These are phyloP conservation scores for Geotrichum bryndzae DNA, from an alignment of 1,139 yeast species.

Conservation along the genomic window DNA sequence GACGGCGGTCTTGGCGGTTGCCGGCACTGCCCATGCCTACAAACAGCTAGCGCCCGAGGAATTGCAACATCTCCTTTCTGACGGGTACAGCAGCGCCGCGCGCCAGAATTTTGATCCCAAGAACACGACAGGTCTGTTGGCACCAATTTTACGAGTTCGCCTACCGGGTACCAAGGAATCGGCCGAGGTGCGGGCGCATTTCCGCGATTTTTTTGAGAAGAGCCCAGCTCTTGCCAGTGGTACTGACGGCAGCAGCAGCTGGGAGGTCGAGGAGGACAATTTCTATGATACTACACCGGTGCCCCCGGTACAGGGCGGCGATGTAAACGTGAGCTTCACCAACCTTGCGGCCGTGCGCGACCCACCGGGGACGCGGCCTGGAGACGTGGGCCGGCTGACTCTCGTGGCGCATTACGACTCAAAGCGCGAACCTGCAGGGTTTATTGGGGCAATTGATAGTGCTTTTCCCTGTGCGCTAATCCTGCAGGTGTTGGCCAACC, in stretches of 20 bases:
- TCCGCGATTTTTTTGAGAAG: constrained; percentile 27
- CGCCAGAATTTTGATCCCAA: constrained; percentile 13
- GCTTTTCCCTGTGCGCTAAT: constrained; percentile 53
- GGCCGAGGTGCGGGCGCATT: constrained; percentile 37
- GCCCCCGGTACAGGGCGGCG: constrained; percentile 6
- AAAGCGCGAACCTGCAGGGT: constrained; percentile 45
- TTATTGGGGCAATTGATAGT: constrained; percentile 54
- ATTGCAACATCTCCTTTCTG: neutral
- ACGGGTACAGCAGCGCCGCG: neutral
- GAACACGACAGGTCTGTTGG: constrained; percentile 27
- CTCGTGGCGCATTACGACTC: constrained; percentile 55
- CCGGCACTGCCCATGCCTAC: neutral
- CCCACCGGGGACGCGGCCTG: constrained; percentile 26
- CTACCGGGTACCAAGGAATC: constrained; percentile 45
- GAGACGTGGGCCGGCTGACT: constrained; percentile 35
- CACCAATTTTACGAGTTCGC: constrained; percentile 37
- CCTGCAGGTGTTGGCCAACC: constrained; percentile 40
- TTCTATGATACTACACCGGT: constrained; percentile 39
- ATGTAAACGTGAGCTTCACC: constrained; percentile 38
- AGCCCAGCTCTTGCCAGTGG: neutral
- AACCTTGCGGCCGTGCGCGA: constrained; percentile 41
- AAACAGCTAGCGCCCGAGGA: neutral
- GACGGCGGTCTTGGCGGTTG: neutral
- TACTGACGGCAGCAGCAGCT: constrained; percentile 19
- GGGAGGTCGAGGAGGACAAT: constrained; percentile 40